Percentiles rank a stretch among this genome's conserved stretches.
phyloP scores from a whole-genome alignment of 495 filamentous ascomycete species.

The Choiromyces venosus region DNA sequence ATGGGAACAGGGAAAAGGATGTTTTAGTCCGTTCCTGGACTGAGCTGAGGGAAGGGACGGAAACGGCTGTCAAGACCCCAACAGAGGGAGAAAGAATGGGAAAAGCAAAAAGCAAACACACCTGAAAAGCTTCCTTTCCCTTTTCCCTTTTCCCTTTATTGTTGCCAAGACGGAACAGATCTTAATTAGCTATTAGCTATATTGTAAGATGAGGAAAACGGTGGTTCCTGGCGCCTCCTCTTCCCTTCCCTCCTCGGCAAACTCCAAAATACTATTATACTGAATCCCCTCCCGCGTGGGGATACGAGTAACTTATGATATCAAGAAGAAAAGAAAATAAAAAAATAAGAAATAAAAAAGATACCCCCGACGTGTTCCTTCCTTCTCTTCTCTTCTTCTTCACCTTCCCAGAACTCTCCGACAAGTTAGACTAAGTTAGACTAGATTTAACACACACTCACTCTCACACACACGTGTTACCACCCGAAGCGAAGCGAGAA shows the following conservation, averaged over 20 bases:
- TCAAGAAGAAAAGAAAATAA: no score
- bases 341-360: background rate
- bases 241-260: background rate
- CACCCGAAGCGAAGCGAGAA: background rate
- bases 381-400: no score
- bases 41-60: background rate
- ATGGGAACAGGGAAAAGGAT: background rate
- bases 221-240: background rate
- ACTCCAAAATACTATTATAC: background rate
- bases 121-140: slow-evolving; percentile 1
- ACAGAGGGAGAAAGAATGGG: no score
- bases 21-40: background rate
- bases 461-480: slow-evolving; percentile 1
- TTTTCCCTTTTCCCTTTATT: background rate
- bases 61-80: background rate
- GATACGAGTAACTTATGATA: background rate
- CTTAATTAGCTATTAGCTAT: background rate
- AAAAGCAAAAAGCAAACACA: background rate
- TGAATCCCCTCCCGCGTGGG: background rate
- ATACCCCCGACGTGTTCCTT: background rate
- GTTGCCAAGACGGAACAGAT: background rate
- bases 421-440: background rate
- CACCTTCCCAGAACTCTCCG: background rate
- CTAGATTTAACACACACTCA: no score
- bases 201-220: no score